Conservation (phyloP, 768 basidiomycete genomes). For the Collybiopsis confluens region DNA sequence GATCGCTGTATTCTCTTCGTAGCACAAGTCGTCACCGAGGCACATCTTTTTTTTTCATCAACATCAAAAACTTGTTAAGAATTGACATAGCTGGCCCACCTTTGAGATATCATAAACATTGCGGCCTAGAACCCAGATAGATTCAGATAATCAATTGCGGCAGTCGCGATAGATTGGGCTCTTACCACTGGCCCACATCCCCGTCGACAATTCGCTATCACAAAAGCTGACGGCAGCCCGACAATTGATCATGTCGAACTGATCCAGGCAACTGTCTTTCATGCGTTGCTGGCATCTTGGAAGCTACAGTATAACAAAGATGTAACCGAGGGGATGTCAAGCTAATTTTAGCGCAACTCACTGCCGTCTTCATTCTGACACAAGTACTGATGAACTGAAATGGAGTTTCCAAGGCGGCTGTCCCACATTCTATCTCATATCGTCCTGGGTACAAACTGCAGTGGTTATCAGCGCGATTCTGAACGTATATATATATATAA, state of each 20-base stretch:
- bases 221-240: slow-evolving; percentile 62
- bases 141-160: neutral
- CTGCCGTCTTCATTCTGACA: slow-evolving; percentile 57
- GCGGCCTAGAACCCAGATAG: neutral
- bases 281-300: slow-evolving; percentile 62
- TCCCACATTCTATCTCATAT: slow-evolving; percentile 48
- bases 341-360: slow-evolving; percentile 22
- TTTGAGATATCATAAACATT: slow-evolving; percentile 13
- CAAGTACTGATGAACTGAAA: slow-evolving; percentile 50
- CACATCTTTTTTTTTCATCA: slow-evolving; percentile 11
- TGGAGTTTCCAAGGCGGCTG: slow-evolving; percentile 45
- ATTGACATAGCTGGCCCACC: slow-evolving; percentile 1
- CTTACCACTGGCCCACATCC: slow-evolving; percentile 38
- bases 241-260: slow-evolving; percentile 64
- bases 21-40: slow-evolving; percentile 27
- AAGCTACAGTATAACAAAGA: slow-evolving; percentile 31
- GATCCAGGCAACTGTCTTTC: slow-evolving; percentile 52
- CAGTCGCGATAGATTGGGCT: neutral
- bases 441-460: slow-evolving; percentile 43
- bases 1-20: slow-evolving; percentile 35
- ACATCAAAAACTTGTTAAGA: neutral
- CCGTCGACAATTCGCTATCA: slow-evolving; percentile 39
- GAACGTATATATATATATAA: neutral
- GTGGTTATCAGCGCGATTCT: neutral
- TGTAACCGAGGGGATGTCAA: neutral